Evolutionary conservation across 116 monocot genomes (phyloP).

Genomic region (Cymodocea nodosa): DNA sequence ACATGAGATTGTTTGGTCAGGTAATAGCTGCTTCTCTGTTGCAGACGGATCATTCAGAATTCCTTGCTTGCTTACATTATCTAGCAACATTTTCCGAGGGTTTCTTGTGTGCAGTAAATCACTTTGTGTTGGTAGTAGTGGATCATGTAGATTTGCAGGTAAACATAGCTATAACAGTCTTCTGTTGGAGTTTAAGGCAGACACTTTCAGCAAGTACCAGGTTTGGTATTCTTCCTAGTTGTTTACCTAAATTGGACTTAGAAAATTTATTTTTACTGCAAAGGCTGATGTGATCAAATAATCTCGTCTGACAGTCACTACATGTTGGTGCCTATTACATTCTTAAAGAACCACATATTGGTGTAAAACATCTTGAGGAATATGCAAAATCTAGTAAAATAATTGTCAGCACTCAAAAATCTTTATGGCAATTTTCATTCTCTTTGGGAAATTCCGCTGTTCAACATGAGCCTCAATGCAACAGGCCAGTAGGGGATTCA

Average conservation of each 20-base stretch:
- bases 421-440: constrained; percentile 42
- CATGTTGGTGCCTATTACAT: constrained; percentile 46
- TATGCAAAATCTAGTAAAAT: constrained; percentile 18
- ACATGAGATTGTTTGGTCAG: not conserved
- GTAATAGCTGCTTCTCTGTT: not conserved
- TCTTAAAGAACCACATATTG: constrained; percentile 15
- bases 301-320: constrained; percentile 27
- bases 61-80: constrained; percentile 37
- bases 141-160: constrained; percentile 3
- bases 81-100: constrained; percentile 8
- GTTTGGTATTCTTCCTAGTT: constrained; percentile 17
- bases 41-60: constrained; percentile 9
- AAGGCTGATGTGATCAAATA: not conserved
- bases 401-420: constrained; percentile 24
- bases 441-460: constrained; percentile 13
- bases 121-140: constrained; percentile 9
- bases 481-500: constrained; percentile 11
- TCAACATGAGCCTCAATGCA: constrained; percentile 7
- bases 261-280: not conserved
- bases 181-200: constrained; percentile 65
- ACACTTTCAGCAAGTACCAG: constrained; percentile 46
- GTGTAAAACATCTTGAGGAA: constrained; percentile 5
- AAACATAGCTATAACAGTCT: constrained; percentile 13
- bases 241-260: not conserved
- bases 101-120: constrained; percentile 19